phyloP scores from a whole-genome alignment of 192 early-diverging fungal species.

The Podila epicladia region DNA sequence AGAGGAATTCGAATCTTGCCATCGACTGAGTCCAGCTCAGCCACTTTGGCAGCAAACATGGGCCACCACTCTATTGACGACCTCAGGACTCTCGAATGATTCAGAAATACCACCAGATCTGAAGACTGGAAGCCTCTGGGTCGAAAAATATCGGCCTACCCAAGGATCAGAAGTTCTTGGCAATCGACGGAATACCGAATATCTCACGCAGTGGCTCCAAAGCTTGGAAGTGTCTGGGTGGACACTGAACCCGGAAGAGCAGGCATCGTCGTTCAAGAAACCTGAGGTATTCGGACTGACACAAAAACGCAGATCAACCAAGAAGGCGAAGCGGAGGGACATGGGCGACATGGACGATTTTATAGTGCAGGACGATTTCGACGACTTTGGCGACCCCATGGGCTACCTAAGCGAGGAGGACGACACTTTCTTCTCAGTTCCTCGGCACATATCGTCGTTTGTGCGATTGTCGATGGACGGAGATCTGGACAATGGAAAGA shows the following conservation, averaged over 20 bases:
- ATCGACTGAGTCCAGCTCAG: constrained; percentile 21
- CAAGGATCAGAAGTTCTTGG: constrained; percentile 34
- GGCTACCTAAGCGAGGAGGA: constrained; percentile 34
- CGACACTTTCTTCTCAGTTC: constrained; percentile 10
- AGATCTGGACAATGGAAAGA: neutral
- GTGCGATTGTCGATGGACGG: constrained; percentile 1
- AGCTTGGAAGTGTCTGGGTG: constrained; percentile 41
- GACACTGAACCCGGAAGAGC: constrained; percentile 45
- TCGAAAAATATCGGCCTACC: constrained; percentile 40
- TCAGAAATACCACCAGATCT: constrained; percentile 15
- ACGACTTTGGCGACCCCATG: constrained; percentile 33
- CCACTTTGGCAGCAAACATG: constrained; percentile 33
- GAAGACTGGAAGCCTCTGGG: constrained; percentile 38
- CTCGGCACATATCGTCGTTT: constrained; percentile 21
- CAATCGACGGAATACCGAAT: constrained; percentile 33
- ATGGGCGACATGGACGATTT: constrained; percentile 37
- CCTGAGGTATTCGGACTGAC: constrained; percentile 20
- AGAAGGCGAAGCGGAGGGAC: constrained; percentile 24
- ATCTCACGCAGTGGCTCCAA: constrained; percentile 42
- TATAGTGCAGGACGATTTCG: constrained; percentile 29
- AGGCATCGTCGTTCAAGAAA: neutral
- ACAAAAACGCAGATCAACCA: constrained; percentile 17
- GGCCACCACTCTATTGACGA: constrained; percentile 19
- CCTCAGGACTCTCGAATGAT: neutral
- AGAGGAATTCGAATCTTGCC: constrained; percentile 35